Evolutionary conservation across 108 stramenopile genomes (phyloP), one percentile per base, ranked within the genome.

Genomic region (Nitzschia inconspicua): DNA sequence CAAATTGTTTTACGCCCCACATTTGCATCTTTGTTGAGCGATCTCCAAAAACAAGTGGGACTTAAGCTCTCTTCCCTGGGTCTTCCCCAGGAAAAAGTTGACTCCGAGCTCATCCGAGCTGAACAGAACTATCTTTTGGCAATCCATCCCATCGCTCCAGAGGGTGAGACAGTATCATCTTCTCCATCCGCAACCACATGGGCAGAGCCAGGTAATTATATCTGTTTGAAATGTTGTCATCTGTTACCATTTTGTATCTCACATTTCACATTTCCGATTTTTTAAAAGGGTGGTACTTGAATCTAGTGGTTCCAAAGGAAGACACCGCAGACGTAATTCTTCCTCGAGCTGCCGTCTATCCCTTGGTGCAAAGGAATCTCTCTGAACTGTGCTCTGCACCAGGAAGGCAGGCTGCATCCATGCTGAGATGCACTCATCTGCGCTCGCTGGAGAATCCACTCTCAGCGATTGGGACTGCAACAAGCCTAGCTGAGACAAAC

Each of bases 1-100:
- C 75, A 76, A 47, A 76, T 82, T 44, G 68, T 76, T 3, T 65
- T 82, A 19, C 48, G 80, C 16, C 80, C 80, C 2, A 55, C 70
- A 3, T 30, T 62, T 23, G 53, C 64, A 16, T 56, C 48, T 9
- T 37, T 72, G 14, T 22, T 63, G 54, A 51, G 31, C 13, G 70
- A 65, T 13, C 31, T 80, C 25, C 47, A 34, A 26, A 47, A 36
- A 13, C 24, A n/a, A 19, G 37, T 57, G 31, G 43, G 14, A 14
- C 19, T 22, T 26, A 68, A 44, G 25, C 28, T 57, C 28, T 60
- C 19, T 25, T 0, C 27, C 31, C 42, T 13, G 26, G 40, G 53
- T 13, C 19, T 63, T 8, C 10, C 54, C 0, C 22, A 56, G 31
- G 48, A 29, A 13, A 24, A 19, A 20, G 34, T 43, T 14, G 53